Evolutionary conservation across 2,329 filamentous ascomycete genomes (phyloP).

Genomic region (Claviceps arundinis): DNA sequence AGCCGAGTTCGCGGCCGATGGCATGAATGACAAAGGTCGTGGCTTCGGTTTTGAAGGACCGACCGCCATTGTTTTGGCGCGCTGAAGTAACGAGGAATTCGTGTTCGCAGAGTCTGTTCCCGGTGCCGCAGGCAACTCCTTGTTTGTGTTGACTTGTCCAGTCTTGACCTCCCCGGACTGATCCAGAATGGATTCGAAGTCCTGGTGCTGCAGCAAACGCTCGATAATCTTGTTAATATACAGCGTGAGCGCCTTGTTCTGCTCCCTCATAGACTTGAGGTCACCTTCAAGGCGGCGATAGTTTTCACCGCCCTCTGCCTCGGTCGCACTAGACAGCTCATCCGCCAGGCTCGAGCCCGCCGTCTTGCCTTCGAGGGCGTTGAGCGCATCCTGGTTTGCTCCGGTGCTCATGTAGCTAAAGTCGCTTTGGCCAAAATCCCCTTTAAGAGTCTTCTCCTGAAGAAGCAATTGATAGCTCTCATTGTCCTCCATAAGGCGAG

Average conservation of each 20-base stretch:
- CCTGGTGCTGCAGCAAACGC: constrained; percentile 81
- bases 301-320: constrained; percentile 46
- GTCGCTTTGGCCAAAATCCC: constrained; percentile 74
- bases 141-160: constrained; percentile 45
- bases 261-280: constrained; percentile 67
- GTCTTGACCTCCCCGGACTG: constrained; percentile 48
- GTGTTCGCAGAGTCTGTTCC: constrained; percentile 22
- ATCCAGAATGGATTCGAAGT: constrained; percentile 87
- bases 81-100: constrained; percentile 39
- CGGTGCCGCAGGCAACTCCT: constrained; percentile 68
- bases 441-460: constrained; percentile 88
- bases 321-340: constrained; percentile 61
- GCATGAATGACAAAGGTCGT: constrained; percentile 46
- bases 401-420: constrained; percentile 54
- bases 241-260: constrained; percentile 92
- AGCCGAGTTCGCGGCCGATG: constrained; percentile 24
- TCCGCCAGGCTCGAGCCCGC: constrained; percentile 60
- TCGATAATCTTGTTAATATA: constrained; percentile 99
- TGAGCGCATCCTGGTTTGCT: constrained; percentile 51
- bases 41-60: constrained; percentile 33
- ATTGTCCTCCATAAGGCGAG: constrained; percentile 93
- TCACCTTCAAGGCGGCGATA: constrained; percentile 65
- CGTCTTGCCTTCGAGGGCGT: constrained; percentile 45
- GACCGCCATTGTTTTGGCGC: constrained; percentile 47
- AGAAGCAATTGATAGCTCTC: constrained; percentile 94